Percentiles rank a stretch among this genome's conserved stretches.
Evolutionary conservation across 148 eudicot species (phyloP).

Genomic region (Spergularia bocconei): DNA sequence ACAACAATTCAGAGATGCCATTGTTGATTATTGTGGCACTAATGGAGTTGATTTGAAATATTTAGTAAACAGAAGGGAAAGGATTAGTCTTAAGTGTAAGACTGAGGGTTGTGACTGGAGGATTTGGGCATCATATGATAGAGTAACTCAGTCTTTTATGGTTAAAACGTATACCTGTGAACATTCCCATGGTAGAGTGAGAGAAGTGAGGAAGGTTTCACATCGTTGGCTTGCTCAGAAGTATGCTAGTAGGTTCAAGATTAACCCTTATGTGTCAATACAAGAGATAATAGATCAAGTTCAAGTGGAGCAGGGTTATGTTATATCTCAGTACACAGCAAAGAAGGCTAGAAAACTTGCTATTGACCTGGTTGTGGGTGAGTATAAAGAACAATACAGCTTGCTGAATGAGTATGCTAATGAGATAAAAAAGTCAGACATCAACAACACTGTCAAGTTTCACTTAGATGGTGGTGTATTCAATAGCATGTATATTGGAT

Average conservation of each 20-base stretch:
- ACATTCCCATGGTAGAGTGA: neutral
- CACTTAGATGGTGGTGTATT: neutral
- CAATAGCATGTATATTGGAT: neutral
- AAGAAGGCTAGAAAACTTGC: neutral
- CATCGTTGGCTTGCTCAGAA: constrained; percentile 1
- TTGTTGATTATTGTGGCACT: neutral
- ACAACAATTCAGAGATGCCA: neutral
- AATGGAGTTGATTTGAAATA: neutral
- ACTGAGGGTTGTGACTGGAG: neutral
- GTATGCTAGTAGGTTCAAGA: neutral
- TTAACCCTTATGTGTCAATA: neutral
- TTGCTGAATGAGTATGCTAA: neutral
- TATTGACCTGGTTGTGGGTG: neutral
- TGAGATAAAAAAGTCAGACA: neutral
- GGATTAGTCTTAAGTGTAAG: neutral
- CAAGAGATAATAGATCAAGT: neutral
- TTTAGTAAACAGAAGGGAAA: neutral
- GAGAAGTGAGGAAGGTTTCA: neutral
- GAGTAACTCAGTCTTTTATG: neutral
- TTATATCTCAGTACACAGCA: no score
- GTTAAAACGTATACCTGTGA: neutral
- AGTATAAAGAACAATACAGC: neutral
- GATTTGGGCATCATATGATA: constrained; percentile 2
- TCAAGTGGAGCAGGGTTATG: neutral
- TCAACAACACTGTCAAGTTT: neutral